Percentiles rank a stretch among this genome's conserved stretches.
These are phyloP conservation scores for Elasticomyces elasticus DNA, from an alignment of 495 filamentous ascomycete species.

Conservation along the genomic window DNA sequence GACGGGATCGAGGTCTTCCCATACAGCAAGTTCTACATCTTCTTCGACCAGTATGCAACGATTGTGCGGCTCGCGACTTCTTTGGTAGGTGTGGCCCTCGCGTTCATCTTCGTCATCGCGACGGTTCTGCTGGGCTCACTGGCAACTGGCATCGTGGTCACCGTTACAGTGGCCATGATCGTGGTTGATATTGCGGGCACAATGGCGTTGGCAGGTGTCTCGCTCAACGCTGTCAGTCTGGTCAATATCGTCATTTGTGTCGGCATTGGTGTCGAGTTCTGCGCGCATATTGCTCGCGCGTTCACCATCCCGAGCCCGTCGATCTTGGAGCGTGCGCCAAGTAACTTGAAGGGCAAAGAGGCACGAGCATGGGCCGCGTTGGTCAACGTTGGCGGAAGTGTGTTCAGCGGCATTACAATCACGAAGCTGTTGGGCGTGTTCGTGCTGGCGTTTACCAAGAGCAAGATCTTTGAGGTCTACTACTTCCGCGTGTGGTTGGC, in stretches of 20 bases:
- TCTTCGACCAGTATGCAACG: slow-evolving; percentile 91
- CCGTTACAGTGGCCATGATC: slow-evolving; percentile 79
- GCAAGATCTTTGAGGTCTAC: slow-evolving; percentile 99
- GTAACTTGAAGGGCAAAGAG: slow-evolving; percentile 50
- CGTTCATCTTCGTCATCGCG: slow-evolving; percentile 69
- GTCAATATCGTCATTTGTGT: slow-evolving; percentile 96
- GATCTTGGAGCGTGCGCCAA: slow-evolving; percentile 64
- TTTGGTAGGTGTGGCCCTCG: slow-evolving; percentile 72
- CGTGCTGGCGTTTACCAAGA: slow-evolving; percentile 86
- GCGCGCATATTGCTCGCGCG: slow-evolving; percentile 89
- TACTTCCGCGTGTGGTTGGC: slow-evolving; percentile 96
- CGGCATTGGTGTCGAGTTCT: slow-evolving; percentile 93
- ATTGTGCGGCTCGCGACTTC: slow-evolving; percentile 70
- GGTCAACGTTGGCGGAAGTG: slow-evolving; percentile 84
- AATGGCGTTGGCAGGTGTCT: slow-evolving; percentile 82
- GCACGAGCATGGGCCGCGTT: slow-evolving; percentile 83
- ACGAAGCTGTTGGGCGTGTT: slow-evolving; percentile 89
- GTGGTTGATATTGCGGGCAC: slow-evolving; percentile 89
- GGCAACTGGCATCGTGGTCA: slow-evolving; percentile 70
- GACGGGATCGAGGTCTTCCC: slow-evolving; percentile 70
- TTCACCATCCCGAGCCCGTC: slow-evolving; percentile 81
- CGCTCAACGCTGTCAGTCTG: slow-evolving; percentile 92
- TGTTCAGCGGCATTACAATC: slow-evolving; percentile 91
- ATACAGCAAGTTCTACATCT: slow-evolving; percentile 94
- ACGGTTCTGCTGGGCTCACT: slow-evolving; percentile 73